A percentile compares a stretch with the other conserved stretches of the same genome.
These are phyloP conservation scores for Vaccinium vitisidaea DNA, from an alignment of 148 eudicot species.

Conservation along the genomic window DNA sequence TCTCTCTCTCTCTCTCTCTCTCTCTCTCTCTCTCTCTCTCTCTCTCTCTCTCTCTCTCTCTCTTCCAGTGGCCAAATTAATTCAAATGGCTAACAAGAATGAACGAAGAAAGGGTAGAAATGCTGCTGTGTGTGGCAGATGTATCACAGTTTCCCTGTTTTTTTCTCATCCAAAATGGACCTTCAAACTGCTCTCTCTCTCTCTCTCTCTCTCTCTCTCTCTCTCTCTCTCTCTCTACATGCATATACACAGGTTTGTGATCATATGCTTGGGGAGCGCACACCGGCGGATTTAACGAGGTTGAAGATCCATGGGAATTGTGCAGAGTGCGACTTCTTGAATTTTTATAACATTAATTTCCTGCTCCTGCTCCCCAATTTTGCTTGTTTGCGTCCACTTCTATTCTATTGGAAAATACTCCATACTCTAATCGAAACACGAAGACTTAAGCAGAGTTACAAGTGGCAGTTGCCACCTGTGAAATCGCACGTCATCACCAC, in stretches of 20 bases:
- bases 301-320: conserved; percentile 33
- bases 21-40: conserved; percentile 9
- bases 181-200: conserved; percentile 39
- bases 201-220: neutral
- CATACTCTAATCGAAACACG: neutral
- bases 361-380: neutral
- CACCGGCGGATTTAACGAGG: conserved; percentile 25
- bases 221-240: neutral
- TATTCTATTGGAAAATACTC: neutral
- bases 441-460: neutral
- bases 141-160: conserved; percentile 28
- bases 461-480: neutral
- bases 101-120: neutral
- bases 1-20: conserved; percentile 17
- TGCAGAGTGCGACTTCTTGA: conserved; percentile 13
- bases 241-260: neutral
- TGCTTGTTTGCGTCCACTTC: neutral
- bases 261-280: neutral
- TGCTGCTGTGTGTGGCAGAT: neutral
- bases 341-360: neutral
- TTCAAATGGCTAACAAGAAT: neutral
- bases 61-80: neutral
- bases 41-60: conserved; percentile 15
- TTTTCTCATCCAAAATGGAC: conserved; percentile 45
- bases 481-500: too few species aligned